Base-by-base conservation (phyloP, 1,139 yeast genomes). In the Yamadazyma trypodendri region DNA sequence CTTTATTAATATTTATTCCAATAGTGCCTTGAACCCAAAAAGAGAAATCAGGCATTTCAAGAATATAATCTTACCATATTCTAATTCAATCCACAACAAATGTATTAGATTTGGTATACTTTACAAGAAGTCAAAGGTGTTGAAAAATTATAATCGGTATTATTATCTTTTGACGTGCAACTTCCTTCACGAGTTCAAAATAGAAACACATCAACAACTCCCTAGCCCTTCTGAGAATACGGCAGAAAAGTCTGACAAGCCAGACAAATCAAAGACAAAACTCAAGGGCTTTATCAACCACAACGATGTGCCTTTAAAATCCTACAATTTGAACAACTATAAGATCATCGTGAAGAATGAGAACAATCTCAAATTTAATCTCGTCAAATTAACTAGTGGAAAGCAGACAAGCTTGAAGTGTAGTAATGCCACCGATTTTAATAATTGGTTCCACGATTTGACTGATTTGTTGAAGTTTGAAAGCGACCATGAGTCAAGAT, bases 121-220 rank as follows among this genome's bases (percentile, higher is more conserved):
- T 46, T 70, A 68, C 52, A 68, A 66, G 48, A 71, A 71, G 46
- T 66, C 65, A 38, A 71, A 67, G 47, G 45, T 71, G 24, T 52
- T 70, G 46, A 71, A 71, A 46, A 68, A 62, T 37, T 71, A 71
- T 44, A 65, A 59, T 31, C 50, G 68, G 12, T 57, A 50, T 48
- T 69, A 62, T 47, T 70, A 68, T 40, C 58, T 71, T 17, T 60
- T 71, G 46, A 66, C 75, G 2, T 66, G 75, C 48, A 71, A 70
- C 49, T 71, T 65, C 43, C 52, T 71, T 23, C 77, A 71, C 46
- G 76, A 71, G 49, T 71, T 68, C 51, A 63, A 58, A 41, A 54
- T 66, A 35, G 75, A 68, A 29, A 49, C 49, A 14, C 58, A 58
- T 23, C 48, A 16, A 30, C 31, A 20, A 8, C 24, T 16, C 15